Base-by-base conservation (phyloP, 441 rosid species). In the Biscutella laevigata region DNA sequence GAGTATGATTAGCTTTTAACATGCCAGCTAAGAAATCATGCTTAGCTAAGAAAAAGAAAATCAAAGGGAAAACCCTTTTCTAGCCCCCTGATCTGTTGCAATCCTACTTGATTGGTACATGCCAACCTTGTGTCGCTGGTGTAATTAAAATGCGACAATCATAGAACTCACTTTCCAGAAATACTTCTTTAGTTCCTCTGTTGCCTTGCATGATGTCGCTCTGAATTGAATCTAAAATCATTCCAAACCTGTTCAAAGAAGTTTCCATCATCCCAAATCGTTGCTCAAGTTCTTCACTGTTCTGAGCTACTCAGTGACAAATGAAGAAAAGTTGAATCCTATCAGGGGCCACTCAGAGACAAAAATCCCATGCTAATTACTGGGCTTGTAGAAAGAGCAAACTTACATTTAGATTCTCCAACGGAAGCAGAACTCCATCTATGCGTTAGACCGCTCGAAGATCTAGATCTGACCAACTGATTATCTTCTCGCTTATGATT, bases 201-300 rank as follows among this genome's bases (percentile, higher is more conserved):
- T 76, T 82, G 53, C 74, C 76, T 74, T 88, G 97, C 79, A 88
- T 78, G 58, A 92, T 65, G 67, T 92, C 88, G 53, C 76, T 76
- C 77, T 88, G 90, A 62, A 86, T 69, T 41, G 97, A 81, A 67
- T 81, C 95, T 66, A 92, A 61, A 66, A 82, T 77, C 80, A 78
- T 82, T 34, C 82, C 82, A 59, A 78, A 71, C 78, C 82, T 84
- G 74, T 64, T 92, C 30, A 86, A 40, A 47, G 92, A 84, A 68
- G 88, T 77, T 67, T 86, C 97, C 66, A 82, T 74, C 77, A 78
- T 62, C 43, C 82, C 86, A 56, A 82, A 66, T 65, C 79, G 76
- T 35, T 64, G 85, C 68, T 82, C 88, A 57, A 86, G 81, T 59
- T 82, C 95, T 71, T 84, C 92, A 60, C 62, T 68, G 9, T 66